Percentiles rank a stretch among this genome's conserved stretches.
Conservation (phyloP, 2,329 filamentous ascomycete genomes). For the Polytolypa hystricis region DNA sequence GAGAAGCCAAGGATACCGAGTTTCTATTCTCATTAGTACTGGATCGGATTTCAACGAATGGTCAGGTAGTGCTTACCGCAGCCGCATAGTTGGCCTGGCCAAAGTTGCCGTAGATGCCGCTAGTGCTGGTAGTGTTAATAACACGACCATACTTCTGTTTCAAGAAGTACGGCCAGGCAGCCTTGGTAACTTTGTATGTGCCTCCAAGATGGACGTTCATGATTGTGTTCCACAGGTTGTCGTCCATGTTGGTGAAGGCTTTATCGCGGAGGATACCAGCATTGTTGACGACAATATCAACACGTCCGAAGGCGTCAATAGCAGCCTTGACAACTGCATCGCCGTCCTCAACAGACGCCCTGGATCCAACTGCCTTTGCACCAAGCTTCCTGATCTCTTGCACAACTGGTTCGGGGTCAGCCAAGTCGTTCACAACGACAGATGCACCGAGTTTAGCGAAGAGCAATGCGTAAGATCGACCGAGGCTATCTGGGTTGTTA, state of each 20-base stretch:
- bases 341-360: conserved; percentile 86
- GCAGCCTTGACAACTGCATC: conserved; percentile 84
- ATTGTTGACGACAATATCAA: conserved; percentile 96
- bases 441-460: conserved; percentile 76
- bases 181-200: conserved; percentile 95
- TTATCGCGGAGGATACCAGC: conserved; percentile 96
- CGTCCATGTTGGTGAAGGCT: conserved; percentile 96
- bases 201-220: conserved; percentile 85
- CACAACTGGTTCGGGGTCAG: conserved; percentile 81
- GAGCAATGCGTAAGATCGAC: conserved; percentile 77
- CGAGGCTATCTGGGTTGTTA: conserved; percentile 50
- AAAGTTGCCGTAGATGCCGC: conserved; percentile 98
- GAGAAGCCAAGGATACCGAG: conserved; percentile 91
- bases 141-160: conserved; percentile 98
- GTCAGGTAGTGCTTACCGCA: conserved; percentile 48
- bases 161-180: conserved; percentile 92
- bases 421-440: conserved; percentile 91
- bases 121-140: conserved; percentile 93
- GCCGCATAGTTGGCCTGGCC: conserved; percentile 96
- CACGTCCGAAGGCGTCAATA: conserved; percentile 83
- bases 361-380: conserved; percentile 83
- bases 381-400: conserved; percentile 84
- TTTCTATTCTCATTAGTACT: conserved; percentile 45
- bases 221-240: conserved; percentile 84
- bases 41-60: conserved; percentile 43